Base-by-base conservation (phyloP, 495 filamentous ascomycete genomes). In the Viridothelium virens region DNA sequence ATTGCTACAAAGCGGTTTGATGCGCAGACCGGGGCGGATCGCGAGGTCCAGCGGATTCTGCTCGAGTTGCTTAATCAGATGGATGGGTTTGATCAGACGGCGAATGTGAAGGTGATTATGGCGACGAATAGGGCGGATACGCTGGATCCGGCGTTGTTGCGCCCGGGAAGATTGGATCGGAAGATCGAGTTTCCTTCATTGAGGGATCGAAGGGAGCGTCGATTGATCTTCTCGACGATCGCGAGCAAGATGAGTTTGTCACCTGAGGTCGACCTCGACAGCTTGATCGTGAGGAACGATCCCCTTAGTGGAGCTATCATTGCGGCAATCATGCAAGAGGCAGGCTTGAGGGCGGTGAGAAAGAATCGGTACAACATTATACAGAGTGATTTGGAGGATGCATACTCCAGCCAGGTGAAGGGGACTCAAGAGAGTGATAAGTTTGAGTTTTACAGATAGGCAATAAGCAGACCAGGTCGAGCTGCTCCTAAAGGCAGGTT, bases 91-190 rank as follows among this genome's bases (percentile, higher is more conserved):
- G 94, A 98, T 76, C 94, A 97, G 76, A 93, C 91, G 2, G 89
- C 91, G 78, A 97, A 97, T 75, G 95, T 98, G 76, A 98, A 98
- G 79, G 94, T 98, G 73, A 97, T 98, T 80, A 98, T 98, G 94
- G 94, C 94, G 65, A 98, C 94, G 69, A 98, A 98, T 80, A 87
- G 94, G 70, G 95, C 94, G 61, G 94, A 98, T 73, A 98, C 95
- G 14, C 82, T 98, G 62, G 94, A 98, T 74, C 94, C 94, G 3
- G 94, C 94, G 12, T 79, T 98, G 70, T 85, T 98, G 59, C 90
- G 94, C 66, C 94, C 94, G 25, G 94, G 94, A 66, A 91, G 94
- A 78, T 83, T 98, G 65, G 94, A 98, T 77, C 85, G 94, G 70
- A 98, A 98, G 83, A 98, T 98, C 70, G 94, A 98, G 77, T 98